Conservation (phyloP, 176 grass and related monocot genomes). For the Aegilops bicornis region DNA sequence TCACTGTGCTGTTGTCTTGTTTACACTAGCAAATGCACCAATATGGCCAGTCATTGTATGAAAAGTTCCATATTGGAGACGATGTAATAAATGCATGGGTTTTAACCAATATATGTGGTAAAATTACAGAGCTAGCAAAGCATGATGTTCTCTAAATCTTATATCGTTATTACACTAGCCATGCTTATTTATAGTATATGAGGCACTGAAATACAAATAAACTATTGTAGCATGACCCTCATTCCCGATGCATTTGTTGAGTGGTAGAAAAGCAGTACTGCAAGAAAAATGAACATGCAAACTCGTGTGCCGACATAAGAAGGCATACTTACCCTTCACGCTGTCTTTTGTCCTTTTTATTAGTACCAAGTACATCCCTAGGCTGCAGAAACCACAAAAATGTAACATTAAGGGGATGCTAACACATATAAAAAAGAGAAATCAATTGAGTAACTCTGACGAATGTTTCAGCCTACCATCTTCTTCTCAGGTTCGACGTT, state of each 20-base stretch:
- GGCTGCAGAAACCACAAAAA: slow-evolving; percentile 41
- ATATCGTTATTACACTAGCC: neutral
- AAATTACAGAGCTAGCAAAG: neutral
- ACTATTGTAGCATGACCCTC: no score
- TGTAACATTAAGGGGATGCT: slow-evolving; percentile 27
- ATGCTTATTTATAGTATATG: neutral
- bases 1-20: neutral
- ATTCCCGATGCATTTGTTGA: no score
- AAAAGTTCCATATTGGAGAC: neutral
- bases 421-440: neutral
- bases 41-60: neutral
- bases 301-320: neutral
- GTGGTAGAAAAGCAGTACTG: no score
- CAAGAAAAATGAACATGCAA: neutral
- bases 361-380: slow-evolving; percentile 56
- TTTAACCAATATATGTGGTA: neutral
- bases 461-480: slow-evolving; percentile 45
- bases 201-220: no score
- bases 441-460: neutral
- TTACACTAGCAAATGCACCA: neutral
- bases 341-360: slow-evolving; percentile 63
- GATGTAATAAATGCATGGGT: neutral
- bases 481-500: slow-evolving; percentile 57
- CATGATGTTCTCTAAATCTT: neutral
- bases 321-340: slow-evolving; percentile 68